Base-by-base conservation (phyloP, 2,329 filamentous ascomycete species). In the Epichloe scottii region DNA sequence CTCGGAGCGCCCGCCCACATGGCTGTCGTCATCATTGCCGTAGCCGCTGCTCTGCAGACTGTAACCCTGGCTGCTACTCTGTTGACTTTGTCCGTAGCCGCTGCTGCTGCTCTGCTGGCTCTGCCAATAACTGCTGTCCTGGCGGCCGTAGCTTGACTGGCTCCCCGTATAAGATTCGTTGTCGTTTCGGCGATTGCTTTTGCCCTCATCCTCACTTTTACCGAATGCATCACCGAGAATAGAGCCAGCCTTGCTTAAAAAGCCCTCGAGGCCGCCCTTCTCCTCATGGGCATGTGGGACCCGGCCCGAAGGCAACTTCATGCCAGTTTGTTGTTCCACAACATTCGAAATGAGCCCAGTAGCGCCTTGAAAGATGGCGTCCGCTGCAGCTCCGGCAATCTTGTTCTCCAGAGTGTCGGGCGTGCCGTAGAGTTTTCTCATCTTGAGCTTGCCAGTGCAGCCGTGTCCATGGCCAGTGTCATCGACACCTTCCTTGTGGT, bases 401-500 rank as follows among this genome's bases (percentile, higher is more conserved):
- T 74, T 73, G 61, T 78, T 78, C 60, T 79, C 75, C 40, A 75
- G 60, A 33, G 71, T 75, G 53, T 75, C 71, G 3, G 67, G 67
- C 12, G 68, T 68, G 34, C 70, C 67, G 53, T 77, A 79, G 57
- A 78, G 77, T 68, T 86, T 89, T 55, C 82, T 81, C 78, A 94
- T 86, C 56, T 82, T 78, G 11, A 95, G 73, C 67, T 89, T 89
- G 54, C 87, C 82, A 54, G 71, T 74, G 62, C 89, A 95, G 48
- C 89, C 89, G 63, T 95, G 88, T 12, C 87, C 87, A 62, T 90
- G 88, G 5, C 90, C 90, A 49, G 79, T 83, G 66, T 96, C 89
- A 15, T 89, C 70, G 11, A 91, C 84, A 30, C 87, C 88, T 59
- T 88, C 82, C 67, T 88, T 91, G 70, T 96, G 90, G 67, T 96